A percentile compares a stretch with the other conserved stretches of the same genome.
phyloP scores from a whole-genome alignment of 345 rosid species.

The Excoecaria agallocha region DNA sequence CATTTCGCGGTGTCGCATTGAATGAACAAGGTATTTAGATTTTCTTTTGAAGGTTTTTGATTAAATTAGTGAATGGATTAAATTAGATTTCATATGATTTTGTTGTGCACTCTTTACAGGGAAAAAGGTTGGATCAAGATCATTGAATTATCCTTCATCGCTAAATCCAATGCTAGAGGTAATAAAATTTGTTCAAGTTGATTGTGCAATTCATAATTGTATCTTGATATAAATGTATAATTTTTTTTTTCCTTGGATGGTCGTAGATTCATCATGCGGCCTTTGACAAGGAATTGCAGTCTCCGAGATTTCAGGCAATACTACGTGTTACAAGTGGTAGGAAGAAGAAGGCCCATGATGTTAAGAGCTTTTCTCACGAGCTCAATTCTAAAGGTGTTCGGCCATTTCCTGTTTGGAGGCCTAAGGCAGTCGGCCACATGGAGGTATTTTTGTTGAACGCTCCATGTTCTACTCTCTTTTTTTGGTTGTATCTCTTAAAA shows the following conservation, averaged over 20 bases:
- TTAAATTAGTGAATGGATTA: neutral
- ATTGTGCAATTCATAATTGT: neutral
- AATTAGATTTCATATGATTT: constrained; percentile 12
- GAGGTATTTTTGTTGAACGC: constrained; percentile 43
- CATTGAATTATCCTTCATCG: constrained; percentile 44
- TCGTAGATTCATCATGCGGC: constrained; percentile 59
- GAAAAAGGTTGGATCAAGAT: constrained; percentile 63
- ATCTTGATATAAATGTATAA: no score
- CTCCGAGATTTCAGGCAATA: constrained; percentile 84
- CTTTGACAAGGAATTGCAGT: constrained; percentile 72
- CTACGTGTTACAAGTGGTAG: constrained; percentile 80
- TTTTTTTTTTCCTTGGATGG: neutral
- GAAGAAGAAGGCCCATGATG: constrained; percentile 72
- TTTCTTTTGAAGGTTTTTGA: neutral
- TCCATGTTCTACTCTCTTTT: neutral
- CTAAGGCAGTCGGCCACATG: constrained; percentile 85
- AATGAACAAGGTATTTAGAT: neutral
- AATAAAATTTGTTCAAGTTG: constrained; percentile 11
- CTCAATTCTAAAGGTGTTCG: constrained; percentile 95
- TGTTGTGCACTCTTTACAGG: constrained; percentile 34
- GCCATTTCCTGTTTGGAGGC: constrained; percentile 85
- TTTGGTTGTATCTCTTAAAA: no score
- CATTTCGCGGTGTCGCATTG: neutral
- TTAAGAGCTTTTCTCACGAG: constrained; percentile 96
- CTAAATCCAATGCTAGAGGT: constrained; percentile 68